Percentiles rank a stretch among this genome's conserved stretches.
Evolutionary conservation across 2,329 filamentous ascomycete genomes (phyloP).

Genomic region (Blastomyces emzantsi): DNA sequence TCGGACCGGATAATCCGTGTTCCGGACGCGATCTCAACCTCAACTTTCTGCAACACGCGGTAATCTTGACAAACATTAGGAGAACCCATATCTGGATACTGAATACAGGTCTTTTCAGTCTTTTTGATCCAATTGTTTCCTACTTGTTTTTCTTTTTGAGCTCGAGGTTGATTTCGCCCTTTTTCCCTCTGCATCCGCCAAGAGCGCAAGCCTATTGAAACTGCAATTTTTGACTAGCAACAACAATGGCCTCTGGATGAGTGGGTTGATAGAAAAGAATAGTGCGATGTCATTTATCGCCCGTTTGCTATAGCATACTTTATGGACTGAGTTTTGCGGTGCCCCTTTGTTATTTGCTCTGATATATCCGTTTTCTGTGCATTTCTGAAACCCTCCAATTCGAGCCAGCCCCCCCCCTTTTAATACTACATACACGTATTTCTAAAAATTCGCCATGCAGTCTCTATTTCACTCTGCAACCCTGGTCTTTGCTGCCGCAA

Average conservation of each 20-base stretch:
- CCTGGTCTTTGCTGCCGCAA: constrained; percentile 29
- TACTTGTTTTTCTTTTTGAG: neutral
- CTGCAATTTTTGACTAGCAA: neutral
- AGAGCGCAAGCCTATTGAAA: neutral
- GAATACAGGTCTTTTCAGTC: neutral
- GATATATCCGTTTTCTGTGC: neutral
- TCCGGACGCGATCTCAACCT: neutral
- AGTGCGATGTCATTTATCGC: neutral
- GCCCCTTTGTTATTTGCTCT: neutral
- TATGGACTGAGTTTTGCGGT: neutral
- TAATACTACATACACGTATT: neutral
- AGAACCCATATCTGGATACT: neutral
- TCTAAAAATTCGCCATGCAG: neutral
- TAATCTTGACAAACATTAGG: neutral
- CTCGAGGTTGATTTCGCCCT: neutral
- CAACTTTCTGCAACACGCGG: neutral
- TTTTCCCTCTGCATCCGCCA: neutral
- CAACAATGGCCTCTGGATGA: neutral
- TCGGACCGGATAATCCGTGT: neutral
- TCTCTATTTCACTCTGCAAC: constrained; percentile 14
- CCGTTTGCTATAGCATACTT: neutral
- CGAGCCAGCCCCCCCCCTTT: neutral
- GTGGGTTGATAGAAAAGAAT: neutral
- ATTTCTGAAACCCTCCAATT: too few species aligned
- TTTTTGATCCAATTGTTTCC: neutral